Evolutionary conservation across 768 basidiomycete genomes (phyloP), one percentile per base, ranked within the genome.

Genomic region (Kwoniella mangroviensis): DNA sequence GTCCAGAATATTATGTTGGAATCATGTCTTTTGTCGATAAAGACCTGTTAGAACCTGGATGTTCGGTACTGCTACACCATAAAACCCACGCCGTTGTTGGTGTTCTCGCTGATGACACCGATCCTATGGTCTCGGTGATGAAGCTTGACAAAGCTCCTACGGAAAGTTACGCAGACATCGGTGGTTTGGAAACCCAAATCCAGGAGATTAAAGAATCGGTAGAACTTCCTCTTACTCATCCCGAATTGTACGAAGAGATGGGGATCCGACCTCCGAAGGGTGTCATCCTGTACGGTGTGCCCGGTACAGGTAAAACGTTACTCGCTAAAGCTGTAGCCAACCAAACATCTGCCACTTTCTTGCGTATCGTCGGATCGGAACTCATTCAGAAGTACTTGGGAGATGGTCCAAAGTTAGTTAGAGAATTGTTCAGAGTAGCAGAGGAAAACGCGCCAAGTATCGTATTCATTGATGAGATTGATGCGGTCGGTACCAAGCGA

Each of bases 141-240:
- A 97, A 98, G 82, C 88, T 98, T 60, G 95, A 98, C 87, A 98
- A 99, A 85, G 95, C 96, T 3, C 97, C 97, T 1, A 97, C 94
- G 21, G 97, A 98, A 84, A 96, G 93, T 75, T 99, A 99, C 83
- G 94, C 96, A 13, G 97, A 98, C 80, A 92, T 99, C 76, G 97
- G 97, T 86, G 97, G 96, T 57, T 86, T 99, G 15, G 97, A 99
- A 82, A 86, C 87, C 42, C 97, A 99, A 84, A 99, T 99, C 75
- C 95, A 98, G 84, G 97, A 99, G 85, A 99, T 99, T 82, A 99
- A 99, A 92, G 97, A 99, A 90, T 93, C 97, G 15, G 96, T 98
- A 56, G 97, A 98, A 84, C 87, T 98, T 41, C 97, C 97, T 0
- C 86, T 99, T 24, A 98, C 96, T 10, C 97, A 98, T 81, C 97